Evolutionary conservation across 345 rosid genomes (phyloP).

Genomic region (Carallia brachiata): DNA sequence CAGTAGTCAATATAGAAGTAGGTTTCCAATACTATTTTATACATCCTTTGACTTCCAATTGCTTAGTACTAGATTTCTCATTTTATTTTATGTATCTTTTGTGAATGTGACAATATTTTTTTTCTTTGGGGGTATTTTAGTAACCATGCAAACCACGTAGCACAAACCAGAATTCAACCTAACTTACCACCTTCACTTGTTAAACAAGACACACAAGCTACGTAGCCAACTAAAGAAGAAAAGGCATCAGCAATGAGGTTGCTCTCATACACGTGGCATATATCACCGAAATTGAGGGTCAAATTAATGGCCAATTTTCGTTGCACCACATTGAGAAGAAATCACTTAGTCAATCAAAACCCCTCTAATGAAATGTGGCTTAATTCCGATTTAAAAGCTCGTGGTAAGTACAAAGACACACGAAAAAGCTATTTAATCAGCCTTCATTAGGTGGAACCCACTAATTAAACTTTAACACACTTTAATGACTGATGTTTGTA

Average conservation of each 20-base stretch:
- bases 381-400: neutral
- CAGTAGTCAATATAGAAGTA: no score
- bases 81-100: neutral
- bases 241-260: constrained; percentile 4
- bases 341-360: neutral
- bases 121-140: neutral
- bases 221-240: neutral
- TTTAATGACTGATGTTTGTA: neutral
- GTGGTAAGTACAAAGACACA: neutral
- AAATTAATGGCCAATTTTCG: constrained; percentile 3
- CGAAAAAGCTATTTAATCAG: constrained; percentile 23
- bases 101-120: neutral
- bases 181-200: constrained; percentile 1
- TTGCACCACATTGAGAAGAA: constrained; percentile 16
- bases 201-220: constrained; percentile 6
- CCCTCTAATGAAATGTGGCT: neutral
- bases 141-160: neutral
- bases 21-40: no score
- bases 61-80: no score
- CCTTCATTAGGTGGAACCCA: constrained; percentile 17
- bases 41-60: no score
- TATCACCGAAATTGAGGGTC: neutral
- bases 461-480: constrained; percentile 6
- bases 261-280: constrained; percentile 12
- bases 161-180: constrained; percentile 3